These are phyloP conservation scores for Cyberlindnera galapagoensis DNA, from an alignment of 805 yeast genomes.

Conservation along the genomic window DNA sequence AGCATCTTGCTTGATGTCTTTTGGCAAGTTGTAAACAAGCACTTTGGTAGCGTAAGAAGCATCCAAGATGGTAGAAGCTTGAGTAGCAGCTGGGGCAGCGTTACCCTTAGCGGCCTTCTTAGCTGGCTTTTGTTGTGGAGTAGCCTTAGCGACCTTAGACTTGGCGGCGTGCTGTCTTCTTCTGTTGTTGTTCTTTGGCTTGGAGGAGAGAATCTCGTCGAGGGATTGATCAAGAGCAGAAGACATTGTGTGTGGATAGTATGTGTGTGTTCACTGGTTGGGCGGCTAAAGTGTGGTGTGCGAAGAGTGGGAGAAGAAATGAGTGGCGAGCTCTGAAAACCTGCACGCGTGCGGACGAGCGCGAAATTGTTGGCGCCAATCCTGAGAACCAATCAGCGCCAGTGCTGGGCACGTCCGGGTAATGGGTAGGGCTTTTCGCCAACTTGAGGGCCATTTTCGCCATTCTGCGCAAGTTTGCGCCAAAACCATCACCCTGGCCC, in stretches of 20 bases:
- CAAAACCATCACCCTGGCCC: neutral
- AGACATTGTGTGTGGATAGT: no score
- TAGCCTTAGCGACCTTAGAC: constrained; percentile 23
- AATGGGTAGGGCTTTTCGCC: no score
- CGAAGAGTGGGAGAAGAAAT: no score
- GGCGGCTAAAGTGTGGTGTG: constrained; percentile 1
- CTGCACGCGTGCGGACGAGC: no score
- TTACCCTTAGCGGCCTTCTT: constrained; percentile 19
- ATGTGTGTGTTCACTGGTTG: constrained; percentile 8
- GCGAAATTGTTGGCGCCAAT: no score
- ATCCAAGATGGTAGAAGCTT: constrained; percentile 28
- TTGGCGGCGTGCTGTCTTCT: constrained; percentile 19
- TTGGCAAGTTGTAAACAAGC: constrained; percentile 79
- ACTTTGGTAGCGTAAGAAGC: constrained; percentile 67
- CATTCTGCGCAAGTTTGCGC: neutral
- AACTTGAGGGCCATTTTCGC: no score
- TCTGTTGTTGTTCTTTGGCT: constrained; percentile 34
- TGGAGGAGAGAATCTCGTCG: constrained; percentile 84
- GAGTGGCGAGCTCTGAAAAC: constrained; percentile 1
- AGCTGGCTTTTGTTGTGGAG: constrained; percentile 20
- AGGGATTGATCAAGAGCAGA: constrained; percentile 84
- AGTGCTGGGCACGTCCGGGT: no score
- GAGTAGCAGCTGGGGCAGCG: constrained; percentile 8
- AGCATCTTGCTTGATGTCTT: constrained; percentile 77
- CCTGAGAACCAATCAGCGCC: no score